Conservation (phyloP, 805 yeast genomes). For the Saccharomycopsis amapae region DNA sequence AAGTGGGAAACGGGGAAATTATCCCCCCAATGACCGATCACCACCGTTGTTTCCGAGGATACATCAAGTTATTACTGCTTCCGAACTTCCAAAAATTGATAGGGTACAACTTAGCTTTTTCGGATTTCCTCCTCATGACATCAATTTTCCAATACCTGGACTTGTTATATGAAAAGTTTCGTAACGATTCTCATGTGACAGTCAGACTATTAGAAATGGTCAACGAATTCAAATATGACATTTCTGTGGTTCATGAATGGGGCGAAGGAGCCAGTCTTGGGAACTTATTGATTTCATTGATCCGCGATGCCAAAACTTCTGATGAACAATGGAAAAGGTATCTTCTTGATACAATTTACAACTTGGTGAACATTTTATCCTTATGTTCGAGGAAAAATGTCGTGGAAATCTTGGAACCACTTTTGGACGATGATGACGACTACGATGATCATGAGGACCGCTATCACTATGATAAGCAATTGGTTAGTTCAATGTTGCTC, state of each 20-base stretch:
- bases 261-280: not conserved
- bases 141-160: constrained; percentile 6
- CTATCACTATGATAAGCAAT: too few relatives aligned
- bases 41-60: not conserved
- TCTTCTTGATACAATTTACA: too few relatives aligned
- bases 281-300: not conserved
- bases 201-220: not conserved
- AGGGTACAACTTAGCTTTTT: not conserved
- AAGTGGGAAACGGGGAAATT: too few relatives aligned
- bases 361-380: too few relatives aligned
- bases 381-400: too few relatives aligned
- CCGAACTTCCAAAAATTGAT: constrained; percentile 4
- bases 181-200: not conserved
- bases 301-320: too few relatives aligned
- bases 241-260: not conserved
- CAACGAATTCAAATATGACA: not conserved
- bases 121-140: constrained; percentile 1
- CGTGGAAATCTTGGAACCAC: too few relatives aligned
- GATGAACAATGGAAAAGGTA: too few relatives aligned
- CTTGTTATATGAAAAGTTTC: not conserved
- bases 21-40: not conserved
- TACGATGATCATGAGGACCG: too few relatives aligned
- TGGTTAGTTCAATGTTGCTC: too few relatives aligned
- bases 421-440: too few relatives aligned
- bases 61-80: constrained; percentile 2